These are phyloP conservation scores for Penicillium sp. DNA, from an alignment of 2,329 filamentous ascomycete genomes.

Conservation along the genomic window DNA sequence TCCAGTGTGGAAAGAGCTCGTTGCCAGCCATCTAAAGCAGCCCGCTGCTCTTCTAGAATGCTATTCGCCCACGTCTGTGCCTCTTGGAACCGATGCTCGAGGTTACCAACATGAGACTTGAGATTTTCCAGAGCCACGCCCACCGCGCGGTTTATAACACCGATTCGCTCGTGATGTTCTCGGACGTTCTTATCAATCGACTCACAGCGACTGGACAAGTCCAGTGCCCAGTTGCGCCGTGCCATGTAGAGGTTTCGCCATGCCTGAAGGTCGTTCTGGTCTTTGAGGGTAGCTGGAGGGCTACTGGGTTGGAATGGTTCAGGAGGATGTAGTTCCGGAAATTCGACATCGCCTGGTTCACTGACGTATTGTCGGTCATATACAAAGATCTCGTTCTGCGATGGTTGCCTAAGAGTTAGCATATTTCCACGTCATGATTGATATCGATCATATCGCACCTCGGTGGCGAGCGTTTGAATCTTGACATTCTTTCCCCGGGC, in stretches of 20 bases:
- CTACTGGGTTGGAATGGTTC: conserved; percentile 59
- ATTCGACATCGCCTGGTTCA: conserved; percentile 47
- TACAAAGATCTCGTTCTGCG: conserved; percentile 80
- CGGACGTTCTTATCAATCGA: conserved; percentile 61
- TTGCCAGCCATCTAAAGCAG: conserved; percentile 46
- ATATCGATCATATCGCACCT: conserved; percentile 54
- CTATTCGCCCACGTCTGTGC: conserved; percentile 48
- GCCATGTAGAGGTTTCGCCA: conserved; percentile 86
- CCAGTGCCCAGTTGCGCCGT: conserved; percentile 74
- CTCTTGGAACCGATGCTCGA: conserved; percentile 47
- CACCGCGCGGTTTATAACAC: conserved; percentile 69
- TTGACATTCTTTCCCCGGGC: conserved; percentile 80
- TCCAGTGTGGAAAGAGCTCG: conserved; percentile 37
- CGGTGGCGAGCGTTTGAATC: conserved; percentile 72
- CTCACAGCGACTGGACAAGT: conserved; percentile 66
- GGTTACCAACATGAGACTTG: conserved; percentile 46
- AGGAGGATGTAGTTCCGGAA: conserved; percentile 53
- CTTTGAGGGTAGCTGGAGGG: conserved; percentile 75
- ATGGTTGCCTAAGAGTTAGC: background rate
- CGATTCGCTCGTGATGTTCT: conserved; percentile 48
- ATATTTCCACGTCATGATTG: background rate
- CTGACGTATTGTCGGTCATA: conserved; percentile 77
- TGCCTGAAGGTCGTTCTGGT: conserved; percentile 76
- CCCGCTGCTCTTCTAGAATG: conserved; percentile 44
- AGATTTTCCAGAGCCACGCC: conserved; percentile 80